Base-by-base conservation (phyloP, 192 early-diverging fungal species). In the Coemansia sp. region DNA sequence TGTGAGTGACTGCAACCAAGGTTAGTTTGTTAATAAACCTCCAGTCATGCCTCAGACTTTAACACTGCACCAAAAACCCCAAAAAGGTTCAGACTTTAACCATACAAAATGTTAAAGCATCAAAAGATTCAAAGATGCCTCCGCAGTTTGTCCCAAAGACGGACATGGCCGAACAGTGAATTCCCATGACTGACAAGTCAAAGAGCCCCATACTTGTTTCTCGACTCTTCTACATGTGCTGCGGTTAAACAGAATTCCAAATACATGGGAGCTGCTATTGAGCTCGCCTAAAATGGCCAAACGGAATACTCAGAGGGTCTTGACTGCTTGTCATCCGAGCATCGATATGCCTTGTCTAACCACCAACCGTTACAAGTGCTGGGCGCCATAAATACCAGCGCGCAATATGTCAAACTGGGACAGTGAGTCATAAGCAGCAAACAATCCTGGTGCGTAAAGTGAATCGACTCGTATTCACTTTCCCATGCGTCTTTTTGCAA, bases 361-460 rank as follows among this genome's bases (percentile, higher is more conserved):
- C 25, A 96, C 83, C 2, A 83, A 79, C 27, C 77, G 73, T 67
- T 96, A 94, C 49, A 90, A 85, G 55, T 87, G 76, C 85, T 91
- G 91, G 5, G 91, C 87, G 5, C 88, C 62, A 14, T 82, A 76
- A 37, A 96, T 84, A 12, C 95, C 94, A 15, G 68, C 67, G 12
- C 68, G 59, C 12, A 89, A 61, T 17, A 66, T 51, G 0, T n/a
- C 27, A 7, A 66, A 64, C 48, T 82, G 67, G 1, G 62, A 35
- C 14, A 98, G 73, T 4, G 95, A 88, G 66, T 98, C 95, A 63
- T 90, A 96, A n/a, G 94, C 93, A 0, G 88, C 84, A 75, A 88
- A 98, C 71, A 96, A 98, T 23, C 93, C 91, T 0, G 22, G 27
- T 17, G 1, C 54, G n/a, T 56, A 3, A 56, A 15, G 29, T 56